Evolutionary conservation across 495 filamentous ascomycete genomes (phyloP).

Genomic region (Sporormia fimetaria): DNA sequence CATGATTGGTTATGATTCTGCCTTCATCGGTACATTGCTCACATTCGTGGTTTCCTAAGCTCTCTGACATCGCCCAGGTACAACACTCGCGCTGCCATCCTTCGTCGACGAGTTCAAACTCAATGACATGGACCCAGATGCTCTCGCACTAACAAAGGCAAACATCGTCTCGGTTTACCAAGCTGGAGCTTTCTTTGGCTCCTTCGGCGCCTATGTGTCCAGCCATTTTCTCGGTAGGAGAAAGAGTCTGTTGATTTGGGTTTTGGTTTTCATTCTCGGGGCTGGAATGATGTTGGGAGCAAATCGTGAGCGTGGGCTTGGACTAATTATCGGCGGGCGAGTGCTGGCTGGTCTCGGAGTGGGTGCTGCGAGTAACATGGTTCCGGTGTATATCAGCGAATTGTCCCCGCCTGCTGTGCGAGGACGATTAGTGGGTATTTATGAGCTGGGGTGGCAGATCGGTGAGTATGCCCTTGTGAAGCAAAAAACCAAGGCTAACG

Average conservation of each 20-base stretch:
- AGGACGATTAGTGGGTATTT: constrained; percentile 47
- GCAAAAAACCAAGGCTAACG: too few species aligned
- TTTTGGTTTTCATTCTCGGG: constrained; percentile 24
- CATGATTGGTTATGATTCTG: constrained; percentile 47
- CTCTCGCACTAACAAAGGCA: constrained; percentile 11
- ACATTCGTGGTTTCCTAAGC: too few species aligned
- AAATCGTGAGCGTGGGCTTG: constrained; percentile 45
- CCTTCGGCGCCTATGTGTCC: constrained; percentile 21
- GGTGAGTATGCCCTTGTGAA: too few species aligned
- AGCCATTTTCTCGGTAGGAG: constrained; percentile 24
- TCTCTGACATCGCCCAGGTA: too few species aligned
- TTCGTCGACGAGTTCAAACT: constrained; percentile 19
- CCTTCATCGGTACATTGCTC: constrained; percentile 23
- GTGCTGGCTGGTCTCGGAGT: constrained; percentile 34
- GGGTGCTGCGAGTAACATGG: constrained; percentile 31
- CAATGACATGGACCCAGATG: background rate
- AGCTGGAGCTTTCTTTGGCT: constrained; percentile 31
- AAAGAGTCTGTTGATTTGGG: constrained; percentile 22
- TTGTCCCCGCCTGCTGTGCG: constrained; percentile 34
- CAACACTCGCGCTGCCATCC: constrained; percentile 16
- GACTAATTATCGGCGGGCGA: constrained; percentile 40
- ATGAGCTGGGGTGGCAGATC: constrained; percentile 62
- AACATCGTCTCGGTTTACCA: constrained; percentile 55
- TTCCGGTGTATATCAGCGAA: constrained; percentile 38
- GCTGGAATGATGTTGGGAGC: constrained; percentile 26